Evolutionary conservation across 257 asterid genomes (phyloP), one percentile per base, ranked within the genome.

Genomic region (Salvia splendens): DNA sequence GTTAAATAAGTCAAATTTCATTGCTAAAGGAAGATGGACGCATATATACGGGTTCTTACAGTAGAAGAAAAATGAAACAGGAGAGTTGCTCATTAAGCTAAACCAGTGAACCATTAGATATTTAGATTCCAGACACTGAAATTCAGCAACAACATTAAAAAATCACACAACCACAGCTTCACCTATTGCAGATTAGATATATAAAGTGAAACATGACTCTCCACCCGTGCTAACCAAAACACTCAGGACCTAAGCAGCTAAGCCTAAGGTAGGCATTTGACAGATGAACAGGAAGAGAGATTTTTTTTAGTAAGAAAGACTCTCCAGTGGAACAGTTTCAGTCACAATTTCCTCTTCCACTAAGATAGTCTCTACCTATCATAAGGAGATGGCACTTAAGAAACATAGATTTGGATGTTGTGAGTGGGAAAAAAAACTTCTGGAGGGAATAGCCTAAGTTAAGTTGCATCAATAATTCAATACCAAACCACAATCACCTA

Each of bases 21-120:
- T 4, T 8, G 65, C 61, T 50, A 61, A 61, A 43, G 54, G 40
- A 45, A 16, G 43, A 7, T 8, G 33, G 24, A 40, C 11, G 9
- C 70, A 62, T 17, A 20, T 50, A 63, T 33, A 41, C 28, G 42
- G 47, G 75, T 41, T 16, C 53, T 11, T 12, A 41, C 32, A 57
- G 32, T 12, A 41, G 49, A 6, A 74, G 24, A 38, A 28, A 24
- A 6, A 12, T 20, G 20, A 57, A 52, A 41, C 30, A 12, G 10
- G 11, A 38, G 14, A 5, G 10, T 43, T 50, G 12, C 67, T 33
- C 49, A 46, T 30, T 32, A 32, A 32, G 55, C 59, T 16, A 48
- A 58, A 32, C 20, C 53, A 75, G 20, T 69, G 57, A 38, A n/a
- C 16, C 17, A 14, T 58, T 24, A 68, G 51, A 74, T 35, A 35